Conservation (phyloP, 768 basidiomycete genomes). For the Boletus reticulatus region DNA sequence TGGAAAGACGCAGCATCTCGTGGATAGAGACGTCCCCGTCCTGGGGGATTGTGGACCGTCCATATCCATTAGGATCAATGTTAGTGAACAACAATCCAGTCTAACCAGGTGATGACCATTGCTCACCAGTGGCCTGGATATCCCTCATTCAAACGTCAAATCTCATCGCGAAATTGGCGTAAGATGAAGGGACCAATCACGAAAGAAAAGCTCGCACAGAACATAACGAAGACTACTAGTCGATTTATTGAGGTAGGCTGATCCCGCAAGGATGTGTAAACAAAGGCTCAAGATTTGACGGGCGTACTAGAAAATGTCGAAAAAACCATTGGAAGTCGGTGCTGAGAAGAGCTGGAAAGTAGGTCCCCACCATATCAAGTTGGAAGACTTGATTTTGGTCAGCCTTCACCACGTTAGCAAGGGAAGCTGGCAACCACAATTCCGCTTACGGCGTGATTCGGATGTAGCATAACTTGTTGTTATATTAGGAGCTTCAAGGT, state of each 20-base stretch:
- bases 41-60: constrained; percentile 68
- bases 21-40: constrained; percentile 54
- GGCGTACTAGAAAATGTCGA: constrained; percentile 47
- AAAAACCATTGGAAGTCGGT: constrained; percentile 52
- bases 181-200: constrained; percentile 74
- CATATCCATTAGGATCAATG: constrained; percentile 70
- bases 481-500: too few species aligned
- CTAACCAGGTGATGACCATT: not conserved
- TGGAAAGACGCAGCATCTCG: constrained; percentile 52
- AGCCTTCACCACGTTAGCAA: constrained; percentile 77
- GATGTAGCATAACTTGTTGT: not conserved
- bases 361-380: constrained; percentile 49
- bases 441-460: constrained; percentile 45
- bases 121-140: constrained; percentile 72
- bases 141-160: constrained; percentile 66
- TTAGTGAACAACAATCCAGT: constrained; percentile 21
- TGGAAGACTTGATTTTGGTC: constrained; percentile 67
- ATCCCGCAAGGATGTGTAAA: not conserved
- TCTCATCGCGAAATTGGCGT: constrained; percentile 72
- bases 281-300: not conserved
- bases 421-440: constrained; percentile 76
- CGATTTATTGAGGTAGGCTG: constrained; percentile 58
- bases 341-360: constrained; percentile 56
- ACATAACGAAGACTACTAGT: constrained; percentile 63
- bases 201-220: constrained; percentile 64